Base-by-base conservation (phyloP, 2,329 filamentous ascomycete species). In the Cucurbitaria berberidis region DNA sequence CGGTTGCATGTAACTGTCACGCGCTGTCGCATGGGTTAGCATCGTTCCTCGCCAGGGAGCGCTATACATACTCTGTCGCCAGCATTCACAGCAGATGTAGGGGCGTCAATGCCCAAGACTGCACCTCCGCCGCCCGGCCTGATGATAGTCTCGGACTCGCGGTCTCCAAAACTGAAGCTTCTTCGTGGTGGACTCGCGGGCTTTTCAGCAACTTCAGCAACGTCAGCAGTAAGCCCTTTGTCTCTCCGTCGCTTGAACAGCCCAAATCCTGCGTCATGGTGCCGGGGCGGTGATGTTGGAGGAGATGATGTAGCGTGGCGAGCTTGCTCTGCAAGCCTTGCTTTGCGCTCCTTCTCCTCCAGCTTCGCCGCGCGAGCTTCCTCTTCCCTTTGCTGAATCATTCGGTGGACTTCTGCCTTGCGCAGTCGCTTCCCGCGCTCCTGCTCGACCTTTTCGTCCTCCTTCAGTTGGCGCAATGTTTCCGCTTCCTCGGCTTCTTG, bases 11-110 rank as follows among this genome's bases (percentile, higher is more conserved):
- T 84, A 32, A 97, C 85, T 29, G 85, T 80, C 16, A 96, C 89
- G 62, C 84, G 84, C 83, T 89, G 34, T 21, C n/a, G 18, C 11
- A 11, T 8, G 15, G 36, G 55, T 73, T 62, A 72, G 44, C 57
- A 32, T 41, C 15, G n/a, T n/a, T 9, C 19, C 32, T 42, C 15
- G 16, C 9, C 2, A 36, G 24, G 6, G 36, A 15, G 19, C n/a
- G 7, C 36, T 26, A 19, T 21, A 62, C 86, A 81, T 76, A 89
- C 87, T 64, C 91, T 82, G 68, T 93, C 89, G 40, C 87, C 88
- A 56, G 89, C 85, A 76, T 96, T 96, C 53, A 89, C 88, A 13
- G 90, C 90, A 48, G 91, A 92, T 9, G 88, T 80, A 1, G 92
- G 92, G 19, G 90, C 90, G 78, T 96, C 91, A 38, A 82, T 87